Conservation (phyloP, 257 asterid genomes). For the Dorcoceras hygrometricum region DNA sequence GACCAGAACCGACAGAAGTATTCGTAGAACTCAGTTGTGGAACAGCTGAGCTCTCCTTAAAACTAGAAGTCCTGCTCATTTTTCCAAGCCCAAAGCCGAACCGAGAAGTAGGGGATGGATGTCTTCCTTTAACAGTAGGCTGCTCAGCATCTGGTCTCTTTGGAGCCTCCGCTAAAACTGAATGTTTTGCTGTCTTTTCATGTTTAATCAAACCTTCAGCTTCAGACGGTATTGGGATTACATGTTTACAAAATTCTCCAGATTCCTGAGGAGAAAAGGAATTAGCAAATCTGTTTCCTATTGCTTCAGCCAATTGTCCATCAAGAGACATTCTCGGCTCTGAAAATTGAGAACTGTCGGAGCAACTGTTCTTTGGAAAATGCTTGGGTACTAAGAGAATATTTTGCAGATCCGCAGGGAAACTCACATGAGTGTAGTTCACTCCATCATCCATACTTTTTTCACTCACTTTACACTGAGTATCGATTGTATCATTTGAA, state of each 20-base stretch:
- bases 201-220: conserved; percentile 24
- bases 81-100: conserved; percentile 70
- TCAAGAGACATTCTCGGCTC: conserved; percentile 46
- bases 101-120: conserved; percentile 67
- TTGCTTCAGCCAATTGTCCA: conserved; percentile 36
- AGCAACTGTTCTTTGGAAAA: conserved; percentile 33
- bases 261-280: conserved; percentile 48
- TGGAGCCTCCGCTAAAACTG: conserved; percentile 35
- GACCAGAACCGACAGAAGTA: conserved; percentile 51
- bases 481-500: conserved; percentile 30
- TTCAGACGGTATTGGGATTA: conserved; percentile 30
- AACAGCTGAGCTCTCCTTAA: conserved; percentile 63
- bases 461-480: conserved; percentile 30
- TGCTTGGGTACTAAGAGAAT: conserved; percentile 45
- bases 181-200: conserved; percentile 31
- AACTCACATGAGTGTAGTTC: conserved; percentile 26
- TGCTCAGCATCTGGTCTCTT: conserved; percentile 36
- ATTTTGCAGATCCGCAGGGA: conserved; percentile 38
- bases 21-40: conserved; percentile 43
- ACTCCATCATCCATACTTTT: conserved; percentile 26
- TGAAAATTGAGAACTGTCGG: conserved; percentile 40
- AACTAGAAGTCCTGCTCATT: conserved; percentile 82
- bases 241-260: conserved; percentile 30
- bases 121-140: conserved; percentile 47
- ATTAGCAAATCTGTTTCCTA: conserved; percentile 42